phyloP scores from a whole-genome alignment of 768 basidiomycete genomes.

The Suillus occidentalis region DNA sequence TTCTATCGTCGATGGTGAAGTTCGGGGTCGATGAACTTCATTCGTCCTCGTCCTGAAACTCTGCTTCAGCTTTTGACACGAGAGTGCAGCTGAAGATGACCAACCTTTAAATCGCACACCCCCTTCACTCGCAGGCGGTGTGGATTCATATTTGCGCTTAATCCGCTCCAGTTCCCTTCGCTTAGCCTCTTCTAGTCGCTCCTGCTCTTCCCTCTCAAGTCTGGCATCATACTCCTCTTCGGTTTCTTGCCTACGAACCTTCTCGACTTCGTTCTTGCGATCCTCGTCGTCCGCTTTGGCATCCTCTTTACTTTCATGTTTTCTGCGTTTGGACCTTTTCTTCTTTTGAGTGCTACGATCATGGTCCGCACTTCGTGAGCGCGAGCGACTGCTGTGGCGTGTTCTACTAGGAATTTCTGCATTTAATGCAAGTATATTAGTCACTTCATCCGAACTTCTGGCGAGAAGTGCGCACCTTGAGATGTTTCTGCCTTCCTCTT shows the following conservation, averaged over 20 bases:
- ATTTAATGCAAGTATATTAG: background rate
- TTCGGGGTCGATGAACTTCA: constrained; percentile 69
- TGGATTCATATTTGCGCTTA: constrained; percentile 38
- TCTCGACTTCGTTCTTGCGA: constrained; percentile 5
- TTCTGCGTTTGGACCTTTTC: constrained; percentile 29
- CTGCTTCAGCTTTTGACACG: background rate
- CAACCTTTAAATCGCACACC: constrained; percentile 69
- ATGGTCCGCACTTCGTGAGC: constrained; percentile 29
- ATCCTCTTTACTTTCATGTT: constrained; percentile 4
- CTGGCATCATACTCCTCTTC: constrained; percentile 74
- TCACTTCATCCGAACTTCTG: background rate
- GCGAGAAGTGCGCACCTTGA: constrained; percentile 15
- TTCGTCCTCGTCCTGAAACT: constrained; percentile 57
- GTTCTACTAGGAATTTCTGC: constrained; percentile 16
- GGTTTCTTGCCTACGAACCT: constrained; percentile 45
- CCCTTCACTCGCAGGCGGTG: constrained; percentile 33
- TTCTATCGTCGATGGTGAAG: constrained; percentile 30
- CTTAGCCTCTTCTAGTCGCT: constrained; percentile 49
- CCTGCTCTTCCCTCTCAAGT: constrained; percentile 65
- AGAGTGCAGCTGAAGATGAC: constrained; percentile 7
- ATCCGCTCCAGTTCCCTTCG: constrained; percentile 50
- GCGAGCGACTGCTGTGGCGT: constrained; percentile 22
- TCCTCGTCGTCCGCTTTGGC: constrained; percentile 13
- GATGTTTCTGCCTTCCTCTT: constrained; percentile 31
- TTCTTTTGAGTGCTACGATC: constrained; percentile 19